Evolutionary conservation across 176 grass and related monocot species (phyloP), one percentile per base, ranked within the genome.

Genomic region (Luzula sylvatica): DNA sequence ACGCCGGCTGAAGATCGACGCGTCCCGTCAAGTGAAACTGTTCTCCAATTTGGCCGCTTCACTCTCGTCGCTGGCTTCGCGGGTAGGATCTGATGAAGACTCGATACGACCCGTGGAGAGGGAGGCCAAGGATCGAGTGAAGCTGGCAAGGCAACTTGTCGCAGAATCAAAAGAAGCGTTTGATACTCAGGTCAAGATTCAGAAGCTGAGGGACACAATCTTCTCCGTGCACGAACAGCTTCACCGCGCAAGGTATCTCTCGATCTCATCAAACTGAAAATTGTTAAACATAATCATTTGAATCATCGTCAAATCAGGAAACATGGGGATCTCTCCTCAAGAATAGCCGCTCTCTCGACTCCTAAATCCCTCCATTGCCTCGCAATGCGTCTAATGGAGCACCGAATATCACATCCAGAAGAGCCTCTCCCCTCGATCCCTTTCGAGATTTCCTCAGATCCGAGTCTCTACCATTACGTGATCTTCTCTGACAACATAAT

Each of bases 351-450:
- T 6, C 71, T 72, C 30, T 95, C 88, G 53, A 95, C 83, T 42
- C 88, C 88, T 11, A 95, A 95, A 75, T 76, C 78, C 8, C 88
- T 95, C 26, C 88, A 95, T 60, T 95, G 88, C 76, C 88, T 95
- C 17, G 81, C 92, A 45, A 90, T 98, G 92, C 92, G 86, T 67
- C 86, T 98, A 29, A 80, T 98, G 51, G 88, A 80, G 66, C 70
- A 82, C 32, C 72, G 70, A 44, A 83, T 90, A 77, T 50, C 53
- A n/a, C 75, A 81, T 72, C 79, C 83, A 20, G 74, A 64, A 49
- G 75, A 53, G 12, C 47, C 52, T 42, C 67, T 55, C 60, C 65
- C 52, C 51, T 41, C 56, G 38, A 58, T 7, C 46, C 50, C 43
- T 11, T 26, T 29, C 4, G 15, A 11, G 59, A 7, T 70, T 39